A percentile compares a stretch with the other conserved stretches of the same genome.
Conservation (phyloP, 148 eudicot genomes). For the Rhododendron ferrugineum region DNA sequence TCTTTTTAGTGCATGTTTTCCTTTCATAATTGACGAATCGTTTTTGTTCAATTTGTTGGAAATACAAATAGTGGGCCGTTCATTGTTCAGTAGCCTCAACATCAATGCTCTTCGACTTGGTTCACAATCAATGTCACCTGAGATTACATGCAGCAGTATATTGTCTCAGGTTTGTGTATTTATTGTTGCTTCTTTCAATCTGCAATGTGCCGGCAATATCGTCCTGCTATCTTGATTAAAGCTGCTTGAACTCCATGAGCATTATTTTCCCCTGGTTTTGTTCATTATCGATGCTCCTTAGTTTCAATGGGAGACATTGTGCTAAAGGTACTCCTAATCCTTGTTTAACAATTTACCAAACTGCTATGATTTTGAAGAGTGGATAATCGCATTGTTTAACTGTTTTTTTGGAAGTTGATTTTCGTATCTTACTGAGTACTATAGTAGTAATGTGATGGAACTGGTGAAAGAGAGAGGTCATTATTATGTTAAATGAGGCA, state of each 20-base stretch:
- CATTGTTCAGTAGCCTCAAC: constrained; percentile 48
- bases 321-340: not conserved
- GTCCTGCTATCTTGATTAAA: not conserved
- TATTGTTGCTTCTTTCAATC: not conserved
- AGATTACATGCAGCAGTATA: constrained; percentile 24
- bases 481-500: not conserved
- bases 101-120: constrained; percentile 19
- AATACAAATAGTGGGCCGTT: constrained; percentile 33
- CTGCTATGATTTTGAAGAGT: not conserved
- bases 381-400: not conserved
- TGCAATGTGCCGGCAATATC: not conserved
- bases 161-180: constrained; percentile 44
- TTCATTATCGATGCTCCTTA: not conserved
- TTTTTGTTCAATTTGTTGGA: not conserved
- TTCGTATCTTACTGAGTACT: not conserved
- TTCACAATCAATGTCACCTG: constrained; percentile 27
- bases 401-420: not conserved
- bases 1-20: not conserved
- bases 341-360: not conserved
- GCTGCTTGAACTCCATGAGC: not conserved
- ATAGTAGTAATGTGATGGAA: not conserved
- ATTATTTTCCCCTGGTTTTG: not conserved
- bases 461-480: not conserved
- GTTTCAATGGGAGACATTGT: not conserved
- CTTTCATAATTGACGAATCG: not conserved